phyloP scores from a whole-genome alignment of 2,329 filamentous ascomycete genomes.

The Cladophialophora bantiana region DNA sequence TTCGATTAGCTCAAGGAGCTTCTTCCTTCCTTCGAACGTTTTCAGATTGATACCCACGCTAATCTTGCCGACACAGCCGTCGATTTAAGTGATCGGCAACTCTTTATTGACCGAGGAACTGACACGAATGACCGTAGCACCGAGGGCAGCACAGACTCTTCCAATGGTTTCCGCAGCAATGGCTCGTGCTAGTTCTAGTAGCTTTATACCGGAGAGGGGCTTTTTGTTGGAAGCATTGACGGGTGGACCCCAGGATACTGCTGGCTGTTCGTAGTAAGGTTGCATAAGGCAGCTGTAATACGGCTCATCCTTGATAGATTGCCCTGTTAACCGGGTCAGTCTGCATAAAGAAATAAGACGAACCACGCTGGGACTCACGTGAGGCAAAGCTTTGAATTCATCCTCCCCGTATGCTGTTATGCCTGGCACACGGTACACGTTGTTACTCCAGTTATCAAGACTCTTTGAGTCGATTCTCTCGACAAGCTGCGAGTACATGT shows the following conservation, averaged over 20 bases:
- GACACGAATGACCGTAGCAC: conserved; percentile 75
- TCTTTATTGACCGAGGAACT: conserved; percentile 72
- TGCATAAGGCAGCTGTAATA: conserved; percentile 5
- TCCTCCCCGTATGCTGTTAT: conserved; percentile 17
- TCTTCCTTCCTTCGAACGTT: conserved; percentile 57
- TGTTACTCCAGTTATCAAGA: conserved; percentile 27
- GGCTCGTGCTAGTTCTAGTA: conserved; percentile 76
- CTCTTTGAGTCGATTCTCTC: conserved; percentile 14
- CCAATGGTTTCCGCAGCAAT: conserved; percentile 77
- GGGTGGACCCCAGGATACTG: conserved; percentile 1
- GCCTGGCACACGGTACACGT: conserved; percentile 22
- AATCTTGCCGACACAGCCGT: conserved; percentile 75
- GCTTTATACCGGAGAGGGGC: conserved; percentile 67
- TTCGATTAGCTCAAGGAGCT: conserved; percentile 66
- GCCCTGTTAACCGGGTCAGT: neutral
- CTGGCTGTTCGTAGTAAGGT: neutral
- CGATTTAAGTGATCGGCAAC: conserved; percentile 74
- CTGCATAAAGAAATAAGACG: too few relatives aligned
- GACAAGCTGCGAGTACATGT: conserved; percentile 22
- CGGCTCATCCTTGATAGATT: conserved; percentile 11
- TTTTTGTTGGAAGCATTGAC: conserved; percentile 1
- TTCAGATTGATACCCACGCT: conserved; percentile 69
- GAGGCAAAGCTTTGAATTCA: conserved; percentile 15
- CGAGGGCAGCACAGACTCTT: conserved; percentile 74
- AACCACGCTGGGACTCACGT: neutral